phyloP scores from a whole-genome alignment of 2,329 filamentous ascomycete genomes.

The Drechslerella stenobrocha region DNA sequence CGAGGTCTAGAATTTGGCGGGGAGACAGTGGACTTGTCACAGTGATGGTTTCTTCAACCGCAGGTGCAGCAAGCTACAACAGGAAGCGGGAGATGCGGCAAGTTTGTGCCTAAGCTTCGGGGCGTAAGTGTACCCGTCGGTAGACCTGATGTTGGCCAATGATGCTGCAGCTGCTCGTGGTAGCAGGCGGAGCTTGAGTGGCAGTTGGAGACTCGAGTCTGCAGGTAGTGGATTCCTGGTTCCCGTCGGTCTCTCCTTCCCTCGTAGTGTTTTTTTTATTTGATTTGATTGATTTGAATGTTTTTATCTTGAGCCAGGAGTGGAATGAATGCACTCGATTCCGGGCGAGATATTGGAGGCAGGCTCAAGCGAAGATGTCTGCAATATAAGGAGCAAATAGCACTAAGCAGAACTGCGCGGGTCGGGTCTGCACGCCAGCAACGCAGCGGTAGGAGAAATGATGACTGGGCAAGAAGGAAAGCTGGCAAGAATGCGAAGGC shows the following conservation, averaged over 20 bases:
- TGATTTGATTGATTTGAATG: not conserved
- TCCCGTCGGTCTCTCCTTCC: not conserved
- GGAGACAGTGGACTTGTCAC: constrained; percentile 11
- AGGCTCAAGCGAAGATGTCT: constrained; percentile 30
- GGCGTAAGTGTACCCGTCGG: constrained; percentile 23
- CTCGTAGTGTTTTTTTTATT: not conserved
- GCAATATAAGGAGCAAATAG: not conserved
- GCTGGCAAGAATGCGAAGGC: constrained; percentile 7
- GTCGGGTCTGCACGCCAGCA: constrained; percentile 15
- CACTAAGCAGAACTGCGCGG: constrained; percentile 22
- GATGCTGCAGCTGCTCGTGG: constrained; percentile 20
- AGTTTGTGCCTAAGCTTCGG: constrained; percentile 33
- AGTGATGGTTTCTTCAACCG: constrained; percentile 15
- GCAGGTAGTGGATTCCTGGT: constrained; percentile 9
- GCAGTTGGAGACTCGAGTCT: constrained; percentile 14
- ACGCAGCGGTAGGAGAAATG: constrained; percentile 7
- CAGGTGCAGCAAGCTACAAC: constrained; percentile 10
- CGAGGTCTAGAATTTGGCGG: constrained; percentile 5
- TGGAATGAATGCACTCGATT: not conserved
- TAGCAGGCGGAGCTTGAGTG: not conserved
- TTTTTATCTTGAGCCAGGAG: too few relatives aligned
- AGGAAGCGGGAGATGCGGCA: constrained; percentile 18
- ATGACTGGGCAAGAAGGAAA: not conserved
- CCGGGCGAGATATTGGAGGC: constrained; percentile 13
- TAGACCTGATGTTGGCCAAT: constrained; percentile 21